These are phyloP conservation scores for Gossypium longicalyx DNA, from an alignment of 345 rosid genomes.

Conservation along the genomic window DNA sequence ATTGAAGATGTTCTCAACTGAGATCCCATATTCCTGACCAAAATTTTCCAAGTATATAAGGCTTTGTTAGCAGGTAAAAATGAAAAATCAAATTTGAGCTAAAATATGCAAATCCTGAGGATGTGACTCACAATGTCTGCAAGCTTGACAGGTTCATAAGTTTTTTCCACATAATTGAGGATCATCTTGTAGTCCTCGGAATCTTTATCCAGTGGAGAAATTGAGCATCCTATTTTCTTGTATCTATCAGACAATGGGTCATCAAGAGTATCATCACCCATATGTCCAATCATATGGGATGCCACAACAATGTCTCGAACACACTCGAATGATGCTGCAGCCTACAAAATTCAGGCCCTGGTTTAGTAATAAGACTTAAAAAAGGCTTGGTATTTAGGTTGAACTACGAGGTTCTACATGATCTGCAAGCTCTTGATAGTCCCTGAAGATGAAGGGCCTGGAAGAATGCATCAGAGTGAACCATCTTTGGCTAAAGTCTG, in stretches of 20 bases:
- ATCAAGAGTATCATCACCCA: constrained; percentile 61
- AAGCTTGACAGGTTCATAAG: constrained; percentile 67
- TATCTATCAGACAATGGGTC: constrained; percentile 64
- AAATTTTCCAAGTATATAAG: background rate
- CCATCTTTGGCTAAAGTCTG: constrained; percentile 78
- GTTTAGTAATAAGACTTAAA: background rate
- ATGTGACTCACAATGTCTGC: constrained; percentile 52
- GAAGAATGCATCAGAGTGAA: constrained; percentile 61
- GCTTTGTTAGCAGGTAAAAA: background rate
- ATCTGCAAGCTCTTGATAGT: constrained; percentile 67
- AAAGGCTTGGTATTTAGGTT: background rate
- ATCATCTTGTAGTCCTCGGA: constrained; percentile 77
- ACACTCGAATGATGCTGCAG: constrained; percentile 56
- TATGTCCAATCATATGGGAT: constrained; percentile 65
- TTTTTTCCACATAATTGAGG: constrained; percentile 53
- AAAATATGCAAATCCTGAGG: background rate
- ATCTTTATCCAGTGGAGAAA: constrained; percentile 49
- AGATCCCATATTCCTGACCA: constrained; percentile 54
- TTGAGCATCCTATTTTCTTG: constrained; percentile 50
- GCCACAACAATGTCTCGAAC: constrained; percentile 62
- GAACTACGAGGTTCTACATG: constrained; percentile 34
- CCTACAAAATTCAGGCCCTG: constrained; percentile 32
- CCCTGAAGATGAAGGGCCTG: constrained; percentile 56
- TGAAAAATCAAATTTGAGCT: background rate
- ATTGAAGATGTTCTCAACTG: constrained; percentile 52